phyloP scores from a whole-genome alignment of 1,284 basidiomycete genomes.

The Cystobasidium slooffiae region DNA sequence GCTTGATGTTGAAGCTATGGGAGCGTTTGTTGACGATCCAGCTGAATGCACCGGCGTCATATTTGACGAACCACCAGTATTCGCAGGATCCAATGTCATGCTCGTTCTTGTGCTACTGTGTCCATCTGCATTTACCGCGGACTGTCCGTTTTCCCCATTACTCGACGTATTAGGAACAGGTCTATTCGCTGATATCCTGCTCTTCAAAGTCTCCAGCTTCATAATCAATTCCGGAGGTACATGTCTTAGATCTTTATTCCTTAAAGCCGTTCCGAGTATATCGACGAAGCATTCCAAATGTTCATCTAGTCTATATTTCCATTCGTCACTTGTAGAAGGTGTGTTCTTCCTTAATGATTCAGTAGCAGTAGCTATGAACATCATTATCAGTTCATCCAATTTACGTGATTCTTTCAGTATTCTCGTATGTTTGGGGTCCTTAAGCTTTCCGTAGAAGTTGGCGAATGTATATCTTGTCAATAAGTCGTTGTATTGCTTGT shows the following conservation, averaged over 20 bases:
- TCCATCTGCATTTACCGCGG: background rate
- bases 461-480: slow-evolving; percentile 84
- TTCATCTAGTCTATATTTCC: slow-evolving; percentile 89
- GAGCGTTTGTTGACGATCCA: slow-evolving; percentile 1
- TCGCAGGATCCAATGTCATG: background rate
- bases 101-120: slow-evolving; percentile 36
- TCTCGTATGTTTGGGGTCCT: slow-evolving; percentile 77
- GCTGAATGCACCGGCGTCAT: slow-evolving; percentile 3
- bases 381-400: slow-evolving; percentile 94
- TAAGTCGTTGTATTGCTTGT: slow-evolving; percentile 80
- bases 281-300: slow-evolving; percentile 87
- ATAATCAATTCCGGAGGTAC: slow-evolving; percentile 77
- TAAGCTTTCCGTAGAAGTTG: slow-evolving; percentile 75
- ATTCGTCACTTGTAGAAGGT: slow-evolving; percentile 74
- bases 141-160: background rate
- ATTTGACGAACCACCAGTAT: background rate
- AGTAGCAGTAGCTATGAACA: slow-evolving; percentile 90
- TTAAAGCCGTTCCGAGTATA: slow-evolving; percentile 79
- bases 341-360: slow-evolving; percentile 70
- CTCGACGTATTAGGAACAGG: slow-evolving; percentile 18
- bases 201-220: slow-evolving; percentile 68
- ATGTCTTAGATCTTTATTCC: slow-evolving; percentile 65
- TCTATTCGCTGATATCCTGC: slow-evolving; percentile 70
- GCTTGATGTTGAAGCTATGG: background rate
- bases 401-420: slow-evolving; percentile 95